A percentile compares a stretch with the other conserved stretches of the same genome.
phyloP scores from a whole-genome alignment of 2,329 filamentous ascomycete species.

The Coniochaeta ligniaria region DNA sequence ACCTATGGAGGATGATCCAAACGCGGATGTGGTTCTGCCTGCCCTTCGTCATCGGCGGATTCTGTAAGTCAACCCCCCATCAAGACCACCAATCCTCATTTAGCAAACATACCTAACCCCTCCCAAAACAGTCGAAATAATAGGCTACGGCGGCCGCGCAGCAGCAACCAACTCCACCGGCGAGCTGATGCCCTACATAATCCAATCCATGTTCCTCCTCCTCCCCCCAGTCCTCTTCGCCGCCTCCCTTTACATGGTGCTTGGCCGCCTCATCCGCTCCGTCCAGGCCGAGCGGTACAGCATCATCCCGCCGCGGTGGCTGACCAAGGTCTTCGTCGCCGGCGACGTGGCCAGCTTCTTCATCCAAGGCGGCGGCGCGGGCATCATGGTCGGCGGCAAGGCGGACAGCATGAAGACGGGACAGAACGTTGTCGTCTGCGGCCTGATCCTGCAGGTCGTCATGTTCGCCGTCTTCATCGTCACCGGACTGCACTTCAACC shows the following conservation, averaged over 20 bases:
- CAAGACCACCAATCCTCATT: background rate
- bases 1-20: slow-evolving; percentile 33
- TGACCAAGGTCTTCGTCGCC: slow-evolving; percentile 47
- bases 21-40: slow-evolving; percentile 43
- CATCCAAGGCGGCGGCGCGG: slow-evolving; percentile 38
- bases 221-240: slow-evolving; percentile 41
- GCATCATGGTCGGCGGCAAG: slow-evolving; percentile 19
- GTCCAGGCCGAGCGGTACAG: slow-evolving; percentile 24
- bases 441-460: slow-evolving; percentile 49
- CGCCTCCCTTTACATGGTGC: slow-evolving; percentile 43
- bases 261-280: slow-evolving; percentile 33
- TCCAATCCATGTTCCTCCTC: slow-evolving; percentile 35
- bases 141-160: slow-evolving; percentile 31
- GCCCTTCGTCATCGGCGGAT: slow-evolving; percentile 37
- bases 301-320: slow-evolving; percentile 26
- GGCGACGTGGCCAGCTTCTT: slow-evolving; percentile 47
- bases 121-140: slow-evolving; percentile 28
- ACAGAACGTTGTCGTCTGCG: slow-evolving; percentile 47
- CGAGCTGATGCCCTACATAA: slow-evolving; percentile 27
- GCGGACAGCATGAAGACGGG: slow-evolving; percentile 23
- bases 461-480: slow-evolving; percentile 49
- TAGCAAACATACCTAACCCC: slow-evolving; percentile 7
- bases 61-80: slow-evolving; percentile 32
- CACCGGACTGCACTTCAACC: slow-evolving; percentile 40
- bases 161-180: slow-evolving; percentile 20